Evolutionary conservation across 257 asterid species (phyloP).

Genomic region (Parsonsia alboflavescens): DNA sequence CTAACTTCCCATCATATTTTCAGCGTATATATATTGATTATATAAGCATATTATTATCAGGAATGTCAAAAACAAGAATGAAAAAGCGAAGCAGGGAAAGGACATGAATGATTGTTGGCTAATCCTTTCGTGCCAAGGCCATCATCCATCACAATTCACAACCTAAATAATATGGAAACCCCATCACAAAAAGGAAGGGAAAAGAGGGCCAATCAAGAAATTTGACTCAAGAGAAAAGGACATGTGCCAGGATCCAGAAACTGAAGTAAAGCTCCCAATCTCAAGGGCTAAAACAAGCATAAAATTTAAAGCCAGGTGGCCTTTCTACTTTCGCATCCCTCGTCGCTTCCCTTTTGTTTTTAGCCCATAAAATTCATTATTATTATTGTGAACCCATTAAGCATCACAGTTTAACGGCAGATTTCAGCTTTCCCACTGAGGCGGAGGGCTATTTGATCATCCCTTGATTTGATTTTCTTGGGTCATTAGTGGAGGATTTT

Average conservation of each 20-base stretch:
- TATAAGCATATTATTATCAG: too few species aligned
- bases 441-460: not conserved
- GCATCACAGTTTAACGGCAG: not conserved
- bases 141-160: not conserved
- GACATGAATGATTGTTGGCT: not conserved
- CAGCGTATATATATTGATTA: too few species aligned
- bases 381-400: too few species aligned
- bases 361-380: slow-evolving; percentile 5
- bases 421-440: not conserved
- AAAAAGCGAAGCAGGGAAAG: not conserved
- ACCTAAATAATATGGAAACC: slow-evolving; percentile 1
- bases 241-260: slow-evolving; percentile 14
- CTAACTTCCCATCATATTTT: too few species aligned
- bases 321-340: not conserved
- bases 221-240: slow-evolving; percentile 1
- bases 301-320: slow-evolving; percentile 8
- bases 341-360: slow-evolving; percentile 14
- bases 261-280: not conserved
- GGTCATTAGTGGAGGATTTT: not conserved
- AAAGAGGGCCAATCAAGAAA: not conserved
- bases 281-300: slow-evolving; percentile 1
- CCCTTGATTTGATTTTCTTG: not conserved
- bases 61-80: not conserved
- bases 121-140: not conserved
- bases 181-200: not conserved